Base-by-base conservation (phyloP, 23 red algal genomes). In the Gracilaria caudata region DNA sequence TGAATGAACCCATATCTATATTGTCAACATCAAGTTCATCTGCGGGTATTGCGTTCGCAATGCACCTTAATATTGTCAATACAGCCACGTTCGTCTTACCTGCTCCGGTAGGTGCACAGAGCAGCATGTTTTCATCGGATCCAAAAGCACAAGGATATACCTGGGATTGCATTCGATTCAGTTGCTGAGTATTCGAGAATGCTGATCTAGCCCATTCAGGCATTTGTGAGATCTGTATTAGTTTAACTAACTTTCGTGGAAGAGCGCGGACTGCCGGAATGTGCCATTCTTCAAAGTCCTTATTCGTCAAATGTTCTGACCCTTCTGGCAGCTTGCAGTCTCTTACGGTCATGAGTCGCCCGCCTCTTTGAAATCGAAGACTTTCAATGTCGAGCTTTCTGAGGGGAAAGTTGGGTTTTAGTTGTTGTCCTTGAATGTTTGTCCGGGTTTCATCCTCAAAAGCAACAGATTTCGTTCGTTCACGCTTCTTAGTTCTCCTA, bases 51-150 rank as follows among this genome's bases (percentile, higher is more conserved):
- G 88, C 64, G 80, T 80, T 78, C 53, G 49, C 46, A 39, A 93
- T 29, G 21, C 59, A 56, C 17, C 88, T 72, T 29, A 98, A 59
- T 89, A 98, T 98, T 38, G 87, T 82, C 24, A 94, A 80, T 24
- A 98, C 44, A 54, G 96, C 96, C 37, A 98, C 92, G 59, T 94
- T 92, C 29, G 96, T 98, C 88, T 98, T 98, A 44, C 96, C 96
- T 21, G 96, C 85, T 30, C 96, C 96, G 1, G 96, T 98, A 51
- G 96, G 96, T 13, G 96, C 96, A 78, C 92, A 98, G 13, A 98
- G 84, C 21, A 98, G 66, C 90, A 98, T 80, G 66, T 98, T 98
- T 24, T 92, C 92, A 35, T 94, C 92, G 3, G 82, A 88, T 43
- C 68, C 73, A 51, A 94, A 88, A 44, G 84, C 91, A 45, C 88